Evolutionary conservation across 805 yeast genomes (phyloP).

Genomic region (Metahyphopichia silvanorum): DNA sequence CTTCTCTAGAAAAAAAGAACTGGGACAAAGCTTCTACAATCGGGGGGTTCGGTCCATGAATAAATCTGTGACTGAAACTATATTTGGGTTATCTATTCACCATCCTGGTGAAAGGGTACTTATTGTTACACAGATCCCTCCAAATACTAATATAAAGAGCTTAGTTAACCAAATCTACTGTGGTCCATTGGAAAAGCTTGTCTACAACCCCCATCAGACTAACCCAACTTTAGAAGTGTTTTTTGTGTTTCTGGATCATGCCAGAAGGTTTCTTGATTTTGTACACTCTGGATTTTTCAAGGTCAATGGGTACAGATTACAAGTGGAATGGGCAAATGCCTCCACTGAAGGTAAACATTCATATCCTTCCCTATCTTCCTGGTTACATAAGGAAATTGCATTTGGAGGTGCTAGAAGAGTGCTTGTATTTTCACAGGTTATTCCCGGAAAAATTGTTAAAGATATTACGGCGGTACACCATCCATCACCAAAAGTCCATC

Average conservation of each 20-base stretch:
- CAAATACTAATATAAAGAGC: slow-evolving; percentile 43
- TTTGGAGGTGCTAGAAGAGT: slow-evolving; percentile 53
- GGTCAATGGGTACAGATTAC: slow-evolving; percentile 54
- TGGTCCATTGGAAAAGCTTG: slow-evolving; percentile 62
- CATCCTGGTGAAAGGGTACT: slow-evolving; percentile 13
- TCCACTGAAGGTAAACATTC: slow-evolving; percentile 19
- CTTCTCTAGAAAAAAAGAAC: not conserved
- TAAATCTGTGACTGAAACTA: not conserved
- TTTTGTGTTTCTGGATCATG: slow-evolving; percentile 53
- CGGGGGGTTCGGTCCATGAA: not conserved
- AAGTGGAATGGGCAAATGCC: slow-evolving; percentile 44
- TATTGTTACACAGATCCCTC: slow-evolving; percentile 37
- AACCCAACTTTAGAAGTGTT: slow-evolving; percentile 38
- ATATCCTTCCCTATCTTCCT: slow-evolving; percentile 15
- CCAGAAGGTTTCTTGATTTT: slow-evolving; percentile 50
- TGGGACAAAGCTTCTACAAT: not conserved
- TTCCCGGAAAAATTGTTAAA: slow-evolving; percentile 19
- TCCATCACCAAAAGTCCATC: slow-evolving; percentile 43
- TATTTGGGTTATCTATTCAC: not conserved
- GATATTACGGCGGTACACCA: slow-evolving; percentile 24
- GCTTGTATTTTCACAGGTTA: slow-evolving; percentile 36
- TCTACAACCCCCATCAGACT: slow-evolving; percentile 15
- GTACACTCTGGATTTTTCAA: slow-evolving; percentile 50
- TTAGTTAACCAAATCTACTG: slow-evolving; percentile 59
- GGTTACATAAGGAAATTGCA: slow-evolving; percentile 28